phyloP scores from a whole-genome alignment of 768 basidiomycete genomes.

The Lentinula detonsa region DNA sequence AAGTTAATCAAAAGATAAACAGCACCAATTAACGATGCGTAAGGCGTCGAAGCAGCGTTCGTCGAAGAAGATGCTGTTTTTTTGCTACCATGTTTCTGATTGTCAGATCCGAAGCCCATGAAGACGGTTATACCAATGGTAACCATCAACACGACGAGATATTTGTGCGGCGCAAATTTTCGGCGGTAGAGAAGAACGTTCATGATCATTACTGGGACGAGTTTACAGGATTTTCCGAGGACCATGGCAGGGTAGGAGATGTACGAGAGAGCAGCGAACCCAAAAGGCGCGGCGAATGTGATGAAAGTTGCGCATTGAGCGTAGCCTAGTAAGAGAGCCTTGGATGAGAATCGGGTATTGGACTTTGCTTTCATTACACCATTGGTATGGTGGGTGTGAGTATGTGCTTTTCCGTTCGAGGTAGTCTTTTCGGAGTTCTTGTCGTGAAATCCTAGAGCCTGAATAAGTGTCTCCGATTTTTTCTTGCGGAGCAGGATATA shows the following conservation, averaged over 20 bases:
- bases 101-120: slow-evolving; percentile 79
- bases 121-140: slow-evolving; percentile 89
- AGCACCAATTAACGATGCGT: slow-evolving; percentile 65
- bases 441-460: slow-evolving; percentile 52
- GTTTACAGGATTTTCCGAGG: slow-evolving; percentile 97
- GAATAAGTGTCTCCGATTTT: slow-evolving; percentile 41
- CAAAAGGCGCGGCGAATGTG: slow-evolving; percentile 90
- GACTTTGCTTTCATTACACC: slow-evolving; percentile 24
- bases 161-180: slow-evolving; percentile 89
- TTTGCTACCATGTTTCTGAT: slow-evolving; percentile 32
- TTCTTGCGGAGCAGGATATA: slow-evolving; percentile 67
- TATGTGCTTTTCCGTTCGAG: slow-evolving; percentile 7
- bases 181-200: slow-evolving; percentile 94
- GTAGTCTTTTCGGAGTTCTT: slow-evolving; percentile 22
- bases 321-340: slow-evolving; percentile 62
- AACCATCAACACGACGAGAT: slow-evolving; percentile 91
- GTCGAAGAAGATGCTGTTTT: slow-evolving; percentile 24
- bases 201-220: slow-evolving; percentile 98
- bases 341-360: slow-evolving; percentile 30
- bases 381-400: slow-evolving; percentile 25
- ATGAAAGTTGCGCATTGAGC: slow-evolving; percentile 85
- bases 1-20: slow-evolving; percentile 81
- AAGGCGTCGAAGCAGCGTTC: slow-evolving; percentile 26
- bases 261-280: slow-evolving; percentile 90
- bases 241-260: slow-evolving; percentile 99